phyloP scores from a whole-genome alignment of 2,329 filamentous ascomycete genomes.

The Gnomoniopsis smithogilvyi region DNA sequence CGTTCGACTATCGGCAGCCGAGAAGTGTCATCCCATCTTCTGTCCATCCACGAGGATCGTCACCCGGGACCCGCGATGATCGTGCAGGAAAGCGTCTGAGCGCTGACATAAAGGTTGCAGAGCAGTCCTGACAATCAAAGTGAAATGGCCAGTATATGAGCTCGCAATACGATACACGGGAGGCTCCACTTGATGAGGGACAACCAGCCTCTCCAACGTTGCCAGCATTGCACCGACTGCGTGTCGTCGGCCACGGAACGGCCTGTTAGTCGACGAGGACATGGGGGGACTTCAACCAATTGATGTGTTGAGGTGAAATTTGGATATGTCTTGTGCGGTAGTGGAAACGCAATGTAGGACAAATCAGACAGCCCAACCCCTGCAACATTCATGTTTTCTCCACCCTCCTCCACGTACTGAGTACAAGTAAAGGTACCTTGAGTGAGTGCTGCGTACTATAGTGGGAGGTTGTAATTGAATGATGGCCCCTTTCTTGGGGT shows the following conservation, averaged over 20 bases:
- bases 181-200: neutral
- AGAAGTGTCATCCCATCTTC: neutral
- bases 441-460: too few species aligned
- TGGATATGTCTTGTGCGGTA: neutral
- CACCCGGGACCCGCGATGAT: neutral
- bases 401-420: too few species aligned
- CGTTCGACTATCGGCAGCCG: neutral
- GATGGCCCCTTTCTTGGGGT: neutral
- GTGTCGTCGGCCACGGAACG: slow-evolving; percentile 6
- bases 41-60: slow-evolving; percentile 1
- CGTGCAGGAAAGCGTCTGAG: neutral
- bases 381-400: slow-evolving; percentile 1
- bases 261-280: slow-evolving; percentile 3
- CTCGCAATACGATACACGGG: neutral
- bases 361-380: neutral
- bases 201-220: neutral
- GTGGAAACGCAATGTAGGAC: neutral
- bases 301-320: neutral
- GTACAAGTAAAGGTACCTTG: too few species aligned
- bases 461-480: neutral
- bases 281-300: neutral
- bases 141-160: neutral
- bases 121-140: neutral
- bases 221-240: neutral
- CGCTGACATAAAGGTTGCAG: neutral